A percentile compares a stretch with the other conserved stretches of the same genome.
phyloP scores from a whole-genome alignment of 495 filamentous ascomycete genomes.

The Hypoxylon fragiforme region DNA sequence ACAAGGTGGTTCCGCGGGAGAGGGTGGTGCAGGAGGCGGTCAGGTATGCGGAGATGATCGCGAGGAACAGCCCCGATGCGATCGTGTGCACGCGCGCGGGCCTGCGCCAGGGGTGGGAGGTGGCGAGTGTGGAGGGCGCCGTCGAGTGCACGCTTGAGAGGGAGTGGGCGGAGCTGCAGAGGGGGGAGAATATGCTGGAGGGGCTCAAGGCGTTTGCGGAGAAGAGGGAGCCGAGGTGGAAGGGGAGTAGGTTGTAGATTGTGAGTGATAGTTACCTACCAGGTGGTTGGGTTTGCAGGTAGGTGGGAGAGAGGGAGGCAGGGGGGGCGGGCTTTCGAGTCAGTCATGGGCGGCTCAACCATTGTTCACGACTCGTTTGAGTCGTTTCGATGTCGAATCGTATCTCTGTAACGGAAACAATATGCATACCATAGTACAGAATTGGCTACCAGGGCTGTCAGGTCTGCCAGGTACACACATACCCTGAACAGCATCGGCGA shows the following conservation, averaged over 20 bases:
- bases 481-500: background rate
- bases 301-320: too few relatives aligned
- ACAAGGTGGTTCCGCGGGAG: slow-evolving; percentile 62
- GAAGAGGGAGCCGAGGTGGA: slow-evolving; percentile 46
- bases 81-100: slow-evolving; percentile 70
- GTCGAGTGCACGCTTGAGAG: slow-evolving; percentile 58
- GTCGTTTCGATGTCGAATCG: too few relatives aligned
- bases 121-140: slow-evolving; percentile 63
- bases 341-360: too few relatives aligned
- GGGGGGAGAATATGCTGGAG: slow-evolving; percentile 45
- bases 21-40: slow-evolving; percentile 58
- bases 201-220: slow-evolving; percentile 44
- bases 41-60: slow-evolving; percentile 56
- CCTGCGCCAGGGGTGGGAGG: slow-evolving; percentile 64
- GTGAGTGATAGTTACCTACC: background rate
- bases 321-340: too few relatives aligned
- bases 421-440: too few relatives aligned
- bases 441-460: too few relatives aligned
- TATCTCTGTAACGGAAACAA: too few relatives aligned
- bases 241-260: slow-evolving; percentile 34
- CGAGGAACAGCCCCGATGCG: slow-evolving; percentile 70
- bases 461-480: too few relatives aligned
- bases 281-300: too few relatives aligned
- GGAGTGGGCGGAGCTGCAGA: slow-evolving; percentile 48
- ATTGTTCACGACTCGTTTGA: too few relatives aligned